Evolutionary conservation across 441 rosid species (phyloP).

Genomic region (Populus hybrid): DNA sequence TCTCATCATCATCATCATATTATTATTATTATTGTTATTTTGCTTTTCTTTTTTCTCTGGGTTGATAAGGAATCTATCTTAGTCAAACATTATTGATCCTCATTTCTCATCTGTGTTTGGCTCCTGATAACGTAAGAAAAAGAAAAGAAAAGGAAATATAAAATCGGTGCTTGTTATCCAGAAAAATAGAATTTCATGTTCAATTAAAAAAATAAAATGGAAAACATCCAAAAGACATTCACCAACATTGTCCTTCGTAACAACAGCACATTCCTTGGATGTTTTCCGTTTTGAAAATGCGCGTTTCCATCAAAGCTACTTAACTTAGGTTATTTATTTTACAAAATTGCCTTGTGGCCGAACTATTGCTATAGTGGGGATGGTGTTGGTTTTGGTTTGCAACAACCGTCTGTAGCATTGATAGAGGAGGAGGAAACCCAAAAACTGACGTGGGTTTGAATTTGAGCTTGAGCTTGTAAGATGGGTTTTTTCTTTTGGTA

Average conservation of each 20-base stretch:
- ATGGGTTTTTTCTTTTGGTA: neutral
- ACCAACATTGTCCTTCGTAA: neutral
- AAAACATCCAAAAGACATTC: neutral
- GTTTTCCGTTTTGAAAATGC: neutral
- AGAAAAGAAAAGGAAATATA: neutral
- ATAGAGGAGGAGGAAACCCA: neutral
- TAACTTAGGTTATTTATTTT: neutral
- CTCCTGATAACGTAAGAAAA: neutral
- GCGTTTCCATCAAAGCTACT: neutral
- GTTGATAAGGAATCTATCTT: neutral
- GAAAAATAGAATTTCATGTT: neutral
- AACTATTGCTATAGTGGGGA: neutral
- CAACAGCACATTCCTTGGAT: neutral
- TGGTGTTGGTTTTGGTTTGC: neutral
- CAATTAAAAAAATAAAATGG: neutral
- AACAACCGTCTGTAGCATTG: neutral
- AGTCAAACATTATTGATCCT: neutral
- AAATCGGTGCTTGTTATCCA: neutral
- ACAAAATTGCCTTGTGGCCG: neutral
- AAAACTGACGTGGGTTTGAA: neutral
- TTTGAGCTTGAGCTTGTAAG: neutral
- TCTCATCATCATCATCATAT: no score
- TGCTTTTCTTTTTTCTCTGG: neutral
- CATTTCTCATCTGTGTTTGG: neutral
- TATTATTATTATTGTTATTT: no score